phyloP scores from a whole-genome alignment of 169 alveolate genomes.

The Babesia ovata region DNA sequence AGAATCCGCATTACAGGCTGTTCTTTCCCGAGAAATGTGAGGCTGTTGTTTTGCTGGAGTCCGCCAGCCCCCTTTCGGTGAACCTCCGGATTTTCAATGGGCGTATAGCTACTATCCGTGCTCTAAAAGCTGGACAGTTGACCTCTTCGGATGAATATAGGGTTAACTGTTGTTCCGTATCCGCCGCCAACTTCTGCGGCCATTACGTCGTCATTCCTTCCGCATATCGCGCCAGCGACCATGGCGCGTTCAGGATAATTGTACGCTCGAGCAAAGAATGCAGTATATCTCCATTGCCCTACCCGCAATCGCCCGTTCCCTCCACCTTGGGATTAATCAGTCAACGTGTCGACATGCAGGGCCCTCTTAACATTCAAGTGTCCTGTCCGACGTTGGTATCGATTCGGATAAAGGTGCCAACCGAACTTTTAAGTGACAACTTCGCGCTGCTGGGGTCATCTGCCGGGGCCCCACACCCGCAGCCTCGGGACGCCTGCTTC shows the following conservation, averaged over 20 bases:
- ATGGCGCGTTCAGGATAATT: conserved; percentile 24
- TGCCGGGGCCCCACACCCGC: neutral
- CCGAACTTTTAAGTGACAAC: conserved; percentile 16
- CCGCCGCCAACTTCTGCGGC: conserved; percentile 61
- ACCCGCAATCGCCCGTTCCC: neutral
- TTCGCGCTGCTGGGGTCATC: conserved; percentile 29
- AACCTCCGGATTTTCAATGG: conserved; percentile 79
- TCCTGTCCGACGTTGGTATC: conserved; percentile 14
- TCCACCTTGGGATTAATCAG: neutral
- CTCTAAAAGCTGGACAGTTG: conserved; percentile 74
- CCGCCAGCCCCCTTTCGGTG: conserved; percentile 76
- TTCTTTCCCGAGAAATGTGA: conserved; percentile 62
- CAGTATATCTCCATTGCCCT: conserved; percentile 11
- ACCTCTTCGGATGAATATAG: conserved; percentile 77
- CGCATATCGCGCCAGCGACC: conserved; percentile 30
- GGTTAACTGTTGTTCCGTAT: conserved; percentile 76
- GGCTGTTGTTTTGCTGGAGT: conserved; percentile 72
- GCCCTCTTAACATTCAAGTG: neutral
- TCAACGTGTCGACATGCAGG: conserved; percentile 1
- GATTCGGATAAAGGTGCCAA: conserved; percentile 10
- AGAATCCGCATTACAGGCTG: conserved; percentile 79
- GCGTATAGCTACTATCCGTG: conserved; percentile 75
- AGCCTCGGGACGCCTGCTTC: conserved; percentile 5
- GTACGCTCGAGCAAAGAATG: conserved; percentile 7
- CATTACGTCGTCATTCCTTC: conserved; percentile 73